Conservation (phyloP, 139 green algal species). For the Tetradesmus obliquus region DNA sequence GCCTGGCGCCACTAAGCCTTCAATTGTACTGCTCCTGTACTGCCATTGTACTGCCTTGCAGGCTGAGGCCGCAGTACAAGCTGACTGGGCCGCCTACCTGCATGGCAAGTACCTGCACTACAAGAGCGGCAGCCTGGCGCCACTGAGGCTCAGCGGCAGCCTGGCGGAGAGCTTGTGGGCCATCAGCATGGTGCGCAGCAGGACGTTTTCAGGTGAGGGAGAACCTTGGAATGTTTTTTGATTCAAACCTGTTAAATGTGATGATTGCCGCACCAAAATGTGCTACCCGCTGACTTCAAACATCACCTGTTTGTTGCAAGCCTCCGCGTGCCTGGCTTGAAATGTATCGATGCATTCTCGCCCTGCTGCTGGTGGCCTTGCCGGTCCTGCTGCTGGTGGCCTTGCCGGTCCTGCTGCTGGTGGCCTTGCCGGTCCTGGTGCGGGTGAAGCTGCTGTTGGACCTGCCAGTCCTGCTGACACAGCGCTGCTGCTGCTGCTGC, state of each 20-base stretch:
- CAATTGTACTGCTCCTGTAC: background rate
- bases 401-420: background rate
- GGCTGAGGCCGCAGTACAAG: slow-evolving; percentile 26
- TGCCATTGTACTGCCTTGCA: background rate
- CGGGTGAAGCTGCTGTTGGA: too few species aligned
- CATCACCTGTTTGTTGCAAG: too few species aligned
- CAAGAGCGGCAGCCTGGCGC: background rate
- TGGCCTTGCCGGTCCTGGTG: too few species aligned
- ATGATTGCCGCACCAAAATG: too few species aligned
- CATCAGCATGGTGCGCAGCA: slow-evolving; percentile 44
- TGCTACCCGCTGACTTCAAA: too few species aligned
- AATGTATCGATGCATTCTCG: too few species aligned
- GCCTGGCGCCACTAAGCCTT: background rate
- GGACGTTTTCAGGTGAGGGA: slow-evolving; percentile 15
- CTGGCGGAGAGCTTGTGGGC: slow-evolving; percentile 24
- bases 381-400: background rate
- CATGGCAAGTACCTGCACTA: background rate
- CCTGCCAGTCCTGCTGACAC: too few species aligned
- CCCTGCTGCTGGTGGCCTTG: too few species aligned
- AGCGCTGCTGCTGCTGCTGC: background rate
- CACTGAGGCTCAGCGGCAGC: background rate
- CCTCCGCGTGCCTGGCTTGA: too few species aligned
- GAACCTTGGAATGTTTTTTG: too few species aligned
- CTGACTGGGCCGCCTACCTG: slow-evolving; percentile 21
- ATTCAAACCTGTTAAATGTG: too few species aligned